phyloP scores from a whole-genome alignment of 1,139 yeast genomes.

The Zygosaccharomyces sapae region DNA sequence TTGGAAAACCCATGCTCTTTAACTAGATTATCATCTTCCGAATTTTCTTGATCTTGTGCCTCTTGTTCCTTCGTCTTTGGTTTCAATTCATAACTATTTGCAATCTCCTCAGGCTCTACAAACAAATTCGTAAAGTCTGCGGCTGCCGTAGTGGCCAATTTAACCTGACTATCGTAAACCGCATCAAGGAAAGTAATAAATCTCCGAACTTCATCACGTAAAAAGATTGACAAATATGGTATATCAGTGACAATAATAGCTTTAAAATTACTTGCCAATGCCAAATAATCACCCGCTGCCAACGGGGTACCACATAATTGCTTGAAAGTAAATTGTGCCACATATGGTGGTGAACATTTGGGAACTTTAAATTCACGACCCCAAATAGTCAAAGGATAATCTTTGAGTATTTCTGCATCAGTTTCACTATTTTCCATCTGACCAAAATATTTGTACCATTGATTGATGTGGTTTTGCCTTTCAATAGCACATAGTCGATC shows the following conservation, averaged over 20 bases:
- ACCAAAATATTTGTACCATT: conserved; percentile 77
- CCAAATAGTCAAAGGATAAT: conserved; percentile 55
- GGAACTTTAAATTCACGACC: conserved; percentile 81
- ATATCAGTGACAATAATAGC: conserved; percentile 86
- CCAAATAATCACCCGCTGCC: conserved; percentile 91
- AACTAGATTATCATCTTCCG: conserved; percentile 57
- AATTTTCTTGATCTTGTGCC: conserved; percentile 17
- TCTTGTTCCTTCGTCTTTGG: conserved; percentile 17
- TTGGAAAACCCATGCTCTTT: conserved; percentile 70
- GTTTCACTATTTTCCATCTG: conserved; percentile 41
- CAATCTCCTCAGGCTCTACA: conserved; percentile 72
- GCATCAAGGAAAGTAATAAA: conserved; percentile 94
- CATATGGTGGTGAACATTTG: conserved; percentile 65
- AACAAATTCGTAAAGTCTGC: conserved; percentile 80
- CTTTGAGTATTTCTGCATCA: conserved; percentile 14
- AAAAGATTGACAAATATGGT: conserved; percentile 73
- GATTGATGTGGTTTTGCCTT: conserved; percentile 57
- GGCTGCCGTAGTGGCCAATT: conserved; percentile 83
- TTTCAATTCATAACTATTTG: conserved; percentile 51
- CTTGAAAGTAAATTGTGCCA: conserved; percentile 83
- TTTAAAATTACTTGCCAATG: conserved; percentile 71
- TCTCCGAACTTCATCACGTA: conserved; percentile 79
- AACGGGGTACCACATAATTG: conserved; percentile 81
- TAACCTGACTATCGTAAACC: conserved; percentile 83
- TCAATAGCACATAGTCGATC: conserved; percentile 49